These are phyloP conservation scores for Ceratobasidium sp. DNA, from an alignment of 1,284 basidiomycete species.

Conservation along the genomic window DNA sequence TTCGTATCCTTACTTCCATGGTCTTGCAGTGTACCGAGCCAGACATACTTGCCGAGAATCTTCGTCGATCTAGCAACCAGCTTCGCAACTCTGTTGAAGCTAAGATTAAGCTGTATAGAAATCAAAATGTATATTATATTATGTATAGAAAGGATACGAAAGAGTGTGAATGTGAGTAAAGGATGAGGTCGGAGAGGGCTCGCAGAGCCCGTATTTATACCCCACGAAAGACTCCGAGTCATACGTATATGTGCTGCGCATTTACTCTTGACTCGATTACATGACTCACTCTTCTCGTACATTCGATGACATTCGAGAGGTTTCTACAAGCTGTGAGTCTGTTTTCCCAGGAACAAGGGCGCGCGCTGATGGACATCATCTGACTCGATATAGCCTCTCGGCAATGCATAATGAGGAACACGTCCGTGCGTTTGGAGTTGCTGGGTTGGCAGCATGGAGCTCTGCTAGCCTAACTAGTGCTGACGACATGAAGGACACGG, in stretches of 20 bases:
- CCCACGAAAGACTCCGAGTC: no score
- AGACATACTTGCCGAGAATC: background rate
- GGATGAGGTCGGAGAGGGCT: no score
- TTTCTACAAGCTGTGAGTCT: background rate
- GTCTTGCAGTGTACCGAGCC: constrained; percentile 6
- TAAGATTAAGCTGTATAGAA: background rate
- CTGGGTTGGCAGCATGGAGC: background rate
- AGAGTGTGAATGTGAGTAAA: no score
- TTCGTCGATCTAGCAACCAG: background rate
- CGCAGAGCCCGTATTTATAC: no score
- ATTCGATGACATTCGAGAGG: no score
- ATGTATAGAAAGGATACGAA: no score
- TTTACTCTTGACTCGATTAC: no score
- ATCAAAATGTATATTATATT: no score
- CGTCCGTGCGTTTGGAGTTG: constrained; percentile 9
- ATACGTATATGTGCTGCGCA: no score
- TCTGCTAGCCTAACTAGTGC: background rate
- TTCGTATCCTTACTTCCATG: constrained; percentile 22
- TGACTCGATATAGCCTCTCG: background rate
- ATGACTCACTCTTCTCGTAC: no score
- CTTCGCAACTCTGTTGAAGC: background rate
- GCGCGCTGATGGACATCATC: background rate
- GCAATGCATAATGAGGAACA: background rate
- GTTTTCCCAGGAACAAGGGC: background rate
- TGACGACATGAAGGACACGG: background rate